These are phyloP conservation scores for Leucogyrophana mollusca DNA, from an alignment of 768 basidiomycete genomes.

Conservation along the genomic window DNA sequence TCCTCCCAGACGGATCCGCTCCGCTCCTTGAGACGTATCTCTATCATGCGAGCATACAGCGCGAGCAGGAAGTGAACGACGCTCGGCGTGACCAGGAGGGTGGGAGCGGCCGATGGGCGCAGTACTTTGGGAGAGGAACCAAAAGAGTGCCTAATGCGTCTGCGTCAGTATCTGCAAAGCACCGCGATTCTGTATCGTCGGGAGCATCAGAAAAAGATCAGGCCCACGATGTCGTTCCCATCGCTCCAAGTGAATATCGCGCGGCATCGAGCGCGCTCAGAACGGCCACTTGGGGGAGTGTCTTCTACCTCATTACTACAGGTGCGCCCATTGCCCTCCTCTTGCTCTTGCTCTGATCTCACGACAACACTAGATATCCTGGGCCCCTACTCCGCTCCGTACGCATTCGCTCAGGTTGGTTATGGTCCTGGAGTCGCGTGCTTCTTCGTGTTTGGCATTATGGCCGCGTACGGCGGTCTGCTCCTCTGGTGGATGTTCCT, in stretches of 20 bases:
- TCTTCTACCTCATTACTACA: constrained; percentile 59
- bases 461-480: constrained; percentile 55
- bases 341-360: neutral
- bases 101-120: neutral
- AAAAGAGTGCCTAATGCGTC: constrained; percentile 32
- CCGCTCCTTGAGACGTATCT: constrained; percentile 33
- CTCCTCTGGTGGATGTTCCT: constrained; percentile 56
- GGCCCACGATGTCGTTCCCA: neutral
- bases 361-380: constrained; percentile 43
- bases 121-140: neutral
- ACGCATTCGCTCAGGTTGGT: constrained; percentile 57
- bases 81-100: neutral
- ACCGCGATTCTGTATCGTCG: too few species aligned
- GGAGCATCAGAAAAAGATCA: constrained; percentile 4
- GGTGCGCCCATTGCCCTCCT: constrained; percentile 13
- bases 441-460: constrained; percentile 23
- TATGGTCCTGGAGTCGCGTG: constrained; percentile 51
- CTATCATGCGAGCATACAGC: constrained; percentile 26
- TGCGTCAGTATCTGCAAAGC: constrained; percentile 24
- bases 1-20: constrained; percentile 18
- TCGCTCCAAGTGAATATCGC: constrained; percentile 22
- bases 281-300: constrained; percentile 47
- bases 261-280: constrained; percentile 47
- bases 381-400: constrained; percentile 61
- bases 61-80: constrained; percentile 18